Evolutionary conservation across 768 basidiomycete genomes (phyloP), one percentile per base, ranked within the genome.

Genomic region (Termitomyces sp.): DNA sequence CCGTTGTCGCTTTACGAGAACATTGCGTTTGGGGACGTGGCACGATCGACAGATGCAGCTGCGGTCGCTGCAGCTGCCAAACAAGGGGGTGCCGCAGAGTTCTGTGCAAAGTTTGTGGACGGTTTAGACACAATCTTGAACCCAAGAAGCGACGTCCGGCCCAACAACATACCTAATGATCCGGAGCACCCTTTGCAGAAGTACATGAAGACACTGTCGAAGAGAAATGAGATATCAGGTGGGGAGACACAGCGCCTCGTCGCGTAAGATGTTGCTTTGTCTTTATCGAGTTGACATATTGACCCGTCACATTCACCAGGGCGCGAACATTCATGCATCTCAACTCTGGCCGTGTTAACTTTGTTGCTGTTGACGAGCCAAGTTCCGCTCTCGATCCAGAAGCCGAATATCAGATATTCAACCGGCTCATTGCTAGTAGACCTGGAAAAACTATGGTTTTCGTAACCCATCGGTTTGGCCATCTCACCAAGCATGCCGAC

Each of bases 321-420:
- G 61, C 70, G 1, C 48, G 72, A 52, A 70, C 70, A 22, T 73
- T 73, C 61, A 73, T 73, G 72, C 68, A 66, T 8, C 61, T 73
- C 30, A 65, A 59, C 22, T 67, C 68, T 2, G 63, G 63, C 0
- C 49, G 68, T 4, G 69, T 73, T 27, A 74, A 69, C 24, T 72
- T 83, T 3, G 63, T 81, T 15, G 71, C 76, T 3, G 71, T 75
- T 6, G 81, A 82, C 59, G 81, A 82, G 61, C 82, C 81, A 1
- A 81, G 73, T 27, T 80, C 80, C 0, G 71, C 74, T 3, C 64
- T 82, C 5, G 81, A 83, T 54, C 75, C 81, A 3, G 62, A 75
- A 58, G 76, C 74, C 1, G 81, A 82, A 62, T 69, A 62, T 20
- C 65, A 73, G 13, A 61, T 81, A 15, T 72, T 79, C 52, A 54